Evolutionary conservation across 139 green algal genomes (phyloP), one percentile per base, ranked within the genome.

Genomic region (Chlorella sp.): DNA sequence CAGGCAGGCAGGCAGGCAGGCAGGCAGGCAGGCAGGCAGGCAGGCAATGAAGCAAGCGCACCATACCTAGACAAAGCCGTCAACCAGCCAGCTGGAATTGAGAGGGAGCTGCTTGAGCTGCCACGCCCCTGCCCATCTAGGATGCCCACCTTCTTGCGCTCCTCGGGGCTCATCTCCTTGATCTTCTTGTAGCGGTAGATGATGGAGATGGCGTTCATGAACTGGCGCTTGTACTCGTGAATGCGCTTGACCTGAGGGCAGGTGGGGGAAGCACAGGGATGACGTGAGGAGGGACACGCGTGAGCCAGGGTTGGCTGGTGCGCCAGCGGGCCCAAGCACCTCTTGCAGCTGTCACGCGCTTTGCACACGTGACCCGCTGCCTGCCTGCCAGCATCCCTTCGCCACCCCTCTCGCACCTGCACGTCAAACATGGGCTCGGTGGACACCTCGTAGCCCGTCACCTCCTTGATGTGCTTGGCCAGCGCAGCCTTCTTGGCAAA

Each of bases 351-450:
- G n/a, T n/a, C n/a, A n/a, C n/a, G n/a, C 18, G 28, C 64, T 11
- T 4, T 21, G 28, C 12, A 11, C 28, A 13, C 1, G 30, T 32
- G 32, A 4, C 7, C 44, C 25, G 23, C 30, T 21, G 17, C 70
- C 18, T 62, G 70, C 68, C n/a, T 11, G 32, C 30, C 1, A 3
- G 4, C 2, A 73, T 18, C n/a, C 65, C 65, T 4, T 25, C 39
- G 1, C 20, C 1, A 2, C 21, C 1, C 17, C 70, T n/a, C n/a
- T 55, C 75, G 7, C 64, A 97, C 91, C 81, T 99, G 97, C 70
- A 99, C 90, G 93, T 99, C 97, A 80, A 97, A 99, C 93, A 99
- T 93, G 36, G 94, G 87, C 73, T 93, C 69, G 28, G 82, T 85
- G 44, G 88, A 57, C 30, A 99, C 90, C 63, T 93, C 87, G 62